Evolutionary conservation across 2,329 filamentous ascomycete genomes (phyloP).

Genomic region (Aspergillus candidus): DNA sequence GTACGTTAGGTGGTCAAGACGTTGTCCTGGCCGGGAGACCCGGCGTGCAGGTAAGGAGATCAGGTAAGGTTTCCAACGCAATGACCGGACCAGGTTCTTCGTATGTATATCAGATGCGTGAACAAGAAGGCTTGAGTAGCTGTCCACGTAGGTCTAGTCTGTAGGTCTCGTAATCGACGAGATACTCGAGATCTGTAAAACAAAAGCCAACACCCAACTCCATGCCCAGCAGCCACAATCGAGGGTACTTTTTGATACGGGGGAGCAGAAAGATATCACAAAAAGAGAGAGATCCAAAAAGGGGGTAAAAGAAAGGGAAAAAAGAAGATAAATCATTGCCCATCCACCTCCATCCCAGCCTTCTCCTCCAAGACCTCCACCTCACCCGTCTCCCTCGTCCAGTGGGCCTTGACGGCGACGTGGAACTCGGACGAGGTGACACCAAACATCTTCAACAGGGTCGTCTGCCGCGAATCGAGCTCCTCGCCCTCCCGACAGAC

Average conservation of each 20-base stretch:
- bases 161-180: conserved; percentile 1
- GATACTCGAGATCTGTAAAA: conserved; percentile 15
- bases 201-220: conserved; percentile 33
- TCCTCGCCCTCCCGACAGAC: conserved; percentile 81
- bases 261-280: conserved; percentile 12
- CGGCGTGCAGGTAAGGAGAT: conserved; percentile 38
- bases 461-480: conserved; percentile 86
- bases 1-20: conserved; percentile 34
- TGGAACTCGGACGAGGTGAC: conserved; percentile 87
- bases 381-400: conserved; percentile 35
- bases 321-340: conserved; percentile 18
- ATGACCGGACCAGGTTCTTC: conserved; percentile 22
- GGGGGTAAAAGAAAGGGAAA: conserved; percentile 12
- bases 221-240: conserved; percentile 22
- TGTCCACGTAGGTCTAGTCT: conserved; percentile 9
- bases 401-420: conserved; percentile 68
- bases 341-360: conserved; percentile 40
- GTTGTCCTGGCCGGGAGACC: conserved; percentile 14
- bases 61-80: conserved; percentile 34
- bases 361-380: conserved; percentile 36
- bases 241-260: too few species aligned
- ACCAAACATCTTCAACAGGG: conserved; percentile 87
- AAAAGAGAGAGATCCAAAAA: conserved; percentile 15
- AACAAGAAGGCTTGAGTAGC: conserved; percentile 1
- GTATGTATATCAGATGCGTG: conserved; percentile 4